phyloP scores from a whole-genome alignment of 352 stramenopile genomes.

The Globisporangium nunn region DNA sequence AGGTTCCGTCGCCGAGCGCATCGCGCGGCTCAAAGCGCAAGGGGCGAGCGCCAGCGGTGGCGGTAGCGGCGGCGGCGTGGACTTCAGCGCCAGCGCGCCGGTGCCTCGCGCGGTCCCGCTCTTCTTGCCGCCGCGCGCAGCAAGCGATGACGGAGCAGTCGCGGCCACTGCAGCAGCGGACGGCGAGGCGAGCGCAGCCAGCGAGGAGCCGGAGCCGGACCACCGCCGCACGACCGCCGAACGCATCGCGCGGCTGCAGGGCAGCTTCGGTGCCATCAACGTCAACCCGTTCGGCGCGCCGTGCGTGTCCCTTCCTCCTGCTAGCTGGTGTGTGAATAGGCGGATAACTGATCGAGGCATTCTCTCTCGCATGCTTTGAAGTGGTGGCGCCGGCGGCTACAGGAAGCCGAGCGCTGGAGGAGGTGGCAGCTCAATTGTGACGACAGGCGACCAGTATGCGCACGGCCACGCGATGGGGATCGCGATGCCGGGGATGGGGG shows the following conservation, averaged over 20 bases:
- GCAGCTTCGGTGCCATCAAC: conserved; percentile 74
- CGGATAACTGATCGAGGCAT: neutral
- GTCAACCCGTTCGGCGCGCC: conserved; percentile 57
- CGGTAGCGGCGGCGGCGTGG: neutral
- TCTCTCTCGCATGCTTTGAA: neutral
- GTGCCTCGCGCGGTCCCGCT: conserved; percentile 11
- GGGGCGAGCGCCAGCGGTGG: conserved; percentile 25
- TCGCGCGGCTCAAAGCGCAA: conserved; percentile 65
- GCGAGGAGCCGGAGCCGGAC: conserved; percentile 1
- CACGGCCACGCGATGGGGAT: conserved; percentile 62
- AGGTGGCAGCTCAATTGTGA: conserved; percentile 65
- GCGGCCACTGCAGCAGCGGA: neutral
- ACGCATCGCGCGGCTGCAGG: conserved; percentile 74
- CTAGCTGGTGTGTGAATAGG: neutral
- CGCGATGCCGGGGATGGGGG: conserved; percentile 74
- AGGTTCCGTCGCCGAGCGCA: conserved; percentile 69
- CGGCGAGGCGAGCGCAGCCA: conserved; percentile 1
- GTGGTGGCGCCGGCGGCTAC: conserved; percentile 31
- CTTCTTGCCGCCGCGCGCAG: conserved; percentile 12
- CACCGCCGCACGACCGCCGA: conserved; percentile 26
- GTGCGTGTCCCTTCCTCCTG: neutral
- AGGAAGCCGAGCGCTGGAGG: conserved; percentile 25
- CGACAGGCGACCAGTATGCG: conserved; percentile 75
- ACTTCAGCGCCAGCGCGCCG: conserved; percentile 4
- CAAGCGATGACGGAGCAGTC: conserved; percentile 6